Conservation (phyloP, 2,329 filamentous ascomycete genomes). For the Alternaria dauci region DNA sequence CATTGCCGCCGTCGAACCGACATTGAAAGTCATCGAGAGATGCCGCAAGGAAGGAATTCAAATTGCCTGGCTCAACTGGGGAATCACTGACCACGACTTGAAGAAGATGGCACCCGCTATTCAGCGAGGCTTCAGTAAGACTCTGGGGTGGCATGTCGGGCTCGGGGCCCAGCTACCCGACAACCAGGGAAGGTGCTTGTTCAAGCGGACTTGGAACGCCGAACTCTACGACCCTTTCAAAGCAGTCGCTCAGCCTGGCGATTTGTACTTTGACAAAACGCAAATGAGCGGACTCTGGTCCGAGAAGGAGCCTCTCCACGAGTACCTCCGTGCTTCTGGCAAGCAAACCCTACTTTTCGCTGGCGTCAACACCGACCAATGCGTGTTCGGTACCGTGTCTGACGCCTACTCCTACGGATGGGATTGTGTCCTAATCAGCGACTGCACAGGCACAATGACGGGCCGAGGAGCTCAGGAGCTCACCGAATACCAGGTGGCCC, state of each 20-base stretch:
- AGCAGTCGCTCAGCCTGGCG: slow-evolving; percentile 47
- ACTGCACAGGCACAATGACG: slow-evolving; percentile 56
- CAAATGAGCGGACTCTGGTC: slow-evolving; percentile 55
- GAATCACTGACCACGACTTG: slow-evolving; percentile 51
- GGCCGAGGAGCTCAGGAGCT: slow-evolving; percentile 51
- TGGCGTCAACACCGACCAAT: slow-evolving; percentile 56
- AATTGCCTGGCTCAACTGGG: slow-evolving; percentile 55
- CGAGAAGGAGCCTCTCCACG: slow-evolving; percentile 52
- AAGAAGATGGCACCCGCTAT: slow-evolving; percentile 53
- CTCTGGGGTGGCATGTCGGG: slow-evolving; percentile 53
- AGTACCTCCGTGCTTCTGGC: slow-evolving; percentile 50
- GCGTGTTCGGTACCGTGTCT: slow-evolving; percentile 53
- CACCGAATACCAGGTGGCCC: slow-evolving; percentile 53
- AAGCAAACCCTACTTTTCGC: slow-evolving; percentile 55
- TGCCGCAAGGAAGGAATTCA: slow-evolving; percentile 53
- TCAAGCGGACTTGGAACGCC: slow-evolving; percentile 55
- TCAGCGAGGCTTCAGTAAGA: slow-evolving; percentile 54
- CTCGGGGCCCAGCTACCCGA: slow-evolving; percentile 50
- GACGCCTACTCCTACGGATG: slow-evolving; percentile 54
- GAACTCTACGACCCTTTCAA: slow-evolving; percentile 54
- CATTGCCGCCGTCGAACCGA: slow-evolving; percentile 47
- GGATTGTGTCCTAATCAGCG: slow-evolving; percentile 53
- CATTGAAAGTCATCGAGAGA: slow-evolving; percentile 50
- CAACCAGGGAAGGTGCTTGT: slow-evolving; percentile 52
- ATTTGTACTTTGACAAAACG: slow-evolving; percentile 56